phyloP scores from a whole-genome alignment of 2,329 filamentous ascomycete species.

The Aspergillus aculeatus region DNA sequence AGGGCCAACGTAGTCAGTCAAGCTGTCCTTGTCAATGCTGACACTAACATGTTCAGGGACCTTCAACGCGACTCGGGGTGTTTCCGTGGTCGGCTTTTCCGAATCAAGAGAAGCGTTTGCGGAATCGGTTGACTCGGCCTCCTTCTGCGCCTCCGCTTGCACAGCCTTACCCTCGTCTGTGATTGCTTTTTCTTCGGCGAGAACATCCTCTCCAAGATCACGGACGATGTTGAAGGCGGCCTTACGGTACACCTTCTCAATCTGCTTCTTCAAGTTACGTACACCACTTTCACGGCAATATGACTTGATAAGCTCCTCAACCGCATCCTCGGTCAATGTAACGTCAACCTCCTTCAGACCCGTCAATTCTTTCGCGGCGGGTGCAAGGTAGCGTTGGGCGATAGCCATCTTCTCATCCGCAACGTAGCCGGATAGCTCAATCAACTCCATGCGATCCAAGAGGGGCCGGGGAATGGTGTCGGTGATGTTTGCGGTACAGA shows the following conservation, averaged over 20 bases:
- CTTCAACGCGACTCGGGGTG: slow-evolving; percentile 71
- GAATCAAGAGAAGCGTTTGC: slow-evolving; percentile 58
- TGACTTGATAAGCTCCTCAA: slow-evolving; percentile 95
- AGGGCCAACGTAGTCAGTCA: slow-evolving; percentile 95
- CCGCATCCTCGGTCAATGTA: slow-evolving; percentile 78
- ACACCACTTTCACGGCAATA: slow-evolving; percentile 98
- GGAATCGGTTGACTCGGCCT: slow-evolving; percentile 61
- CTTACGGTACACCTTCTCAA: slow-evolving; percentile 98
- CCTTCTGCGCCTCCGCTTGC: slow-evolving; percentile 55
- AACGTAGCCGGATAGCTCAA: slow-evolving; percentile 92
- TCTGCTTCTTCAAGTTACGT: slow-evolving; percentile 97
- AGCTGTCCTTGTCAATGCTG: slow-evolving; percentile 79
- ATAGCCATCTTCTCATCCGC: slow-evolving; percentile 99
- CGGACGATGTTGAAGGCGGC: slow-evolving; percentile 95
- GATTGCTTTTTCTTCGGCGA: slow-evolving; percentile 77
- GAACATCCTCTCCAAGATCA: slow-evolving; percentile 80
- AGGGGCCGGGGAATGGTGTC: slow-evolving; percentile 94
- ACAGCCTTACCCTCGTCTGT: slow-evolving; percentile 84
- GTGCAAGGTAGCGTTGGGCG: slow-evolving; percentile 86
- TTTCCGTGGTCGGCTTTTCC: slow-evolving; percentile 47
- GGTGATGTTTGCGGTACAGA: slow-evolving; percentile 98
- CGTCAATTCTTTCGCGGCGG: slow-evolving; percentile 89
- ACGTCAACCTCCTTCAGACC: slow-evolving; percentile 90
- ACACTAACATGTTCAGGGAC: slow-evolving; percentile 88
- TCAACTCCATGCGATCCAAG: slow-evolving; percentile 96